Evolutionary conservation across 208 protist genomes (phyloP).

Genomic region (Balamuthia mandrillaris): DNA sequence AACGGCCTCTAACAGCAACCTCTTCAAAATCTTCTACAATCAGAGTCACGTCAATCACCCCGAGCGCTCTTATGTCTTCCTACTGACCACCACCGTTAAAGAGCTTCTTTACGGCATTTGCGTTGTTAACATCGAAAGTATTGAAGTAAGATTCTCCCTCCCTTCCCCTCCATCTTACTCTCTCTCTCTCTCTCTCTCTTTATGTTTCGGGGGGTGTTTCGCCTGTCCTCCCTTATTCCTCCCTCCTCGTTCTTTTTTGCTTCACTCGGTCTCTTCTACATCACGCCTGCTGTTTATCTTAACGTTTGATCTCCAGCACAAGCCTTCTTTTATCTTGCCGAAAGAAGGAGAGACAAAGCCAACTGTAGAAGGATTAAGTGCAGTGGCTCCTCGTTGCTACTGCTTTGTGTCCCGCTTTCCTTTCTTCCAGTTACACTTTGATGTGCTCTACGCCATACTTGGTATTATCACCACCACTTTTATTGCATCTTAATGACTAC

Average conservation of each 20-base stretch:
- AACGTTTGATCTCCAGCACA: neutral
- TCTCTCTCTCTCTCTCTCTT: neutral
- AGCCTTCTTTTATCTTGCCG: neutral
- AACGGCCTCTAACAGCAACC: conserved; percentile 16
- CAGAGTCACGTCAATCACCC: conserved; percentile 9
- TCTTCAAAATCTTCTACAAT: conserved; percentile 7
- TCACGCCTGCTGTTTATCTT: too few relatives aligned
- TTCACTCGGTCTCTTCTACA: too few relatives aligned
- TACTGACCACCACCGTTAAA: neutral
- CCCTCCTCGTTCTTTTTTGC: too few relatives aligned
- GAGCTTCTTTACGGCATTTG: conserved; percentile 17
- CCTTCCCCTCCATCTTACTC: neutral
- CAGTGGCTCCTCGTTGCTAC: conserved; percentile 18
- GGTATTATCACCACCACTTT: neutral
- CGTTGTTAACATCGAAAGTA: conserved; percentile 1
- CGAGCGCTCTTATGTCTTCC: neutral
- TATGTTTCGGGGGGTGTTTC: too few relatives aligned
- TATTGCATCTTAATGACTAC: neutral
- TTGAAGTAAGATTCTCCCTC: neutral
- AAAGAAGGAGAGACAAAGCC: neutral
- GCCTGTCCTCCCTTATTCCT: too few relatives aligned
- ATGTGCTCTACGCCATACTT: neutral
- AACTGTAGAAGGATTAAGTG: neutral
- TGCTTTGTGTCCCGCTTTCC: conserved; percentile 8
- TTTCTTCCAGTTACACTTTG: conserved; percentile 30